Conservation (phyloP, 306 rosid species). For the Mimosa pudica region DNA sequence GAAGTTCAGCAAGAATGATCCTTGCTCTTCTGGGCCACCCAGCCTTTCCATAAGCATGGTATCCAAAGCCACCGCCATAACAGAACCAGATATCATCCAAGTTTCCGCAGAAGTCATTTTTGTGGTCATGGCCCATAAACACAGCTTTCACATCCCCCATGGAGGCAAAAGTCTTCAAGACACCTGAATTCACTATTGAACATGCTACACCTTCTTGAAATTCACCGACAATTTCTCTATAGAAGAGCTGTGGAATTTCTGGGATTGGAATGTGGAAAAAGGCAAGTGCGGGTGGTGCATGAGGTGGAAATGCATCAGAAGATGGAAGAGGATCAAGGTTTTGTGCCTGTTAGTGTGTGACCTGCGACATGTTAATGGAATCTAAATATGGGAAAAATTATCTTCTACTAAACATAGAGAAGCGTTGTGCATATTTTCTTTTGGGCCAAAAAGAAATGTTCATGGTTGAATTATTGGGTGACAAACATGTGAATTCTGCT, state of each 20-base stretch:
- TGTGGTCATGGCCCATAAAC: slow-evolving; percentile 92
- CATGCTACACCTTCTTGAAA: slow-evolving; percentile 86
- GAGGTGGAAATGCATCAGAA: slow-evolving; percentile 29
- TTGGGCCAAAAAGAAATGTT: neutral
- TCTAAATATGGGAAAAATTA: slow-evolving; percentile 52
- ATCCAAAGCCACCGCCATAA: slow-evolving; percentile 95
- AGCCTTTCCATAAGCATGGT: slow-evolving; percentile 78
- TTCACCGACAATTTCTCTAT: slow-evolving; percentile 59
- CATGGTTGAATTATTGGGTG: slow-evolving; percentile 14
- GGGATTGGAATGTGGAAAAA: slow-evolving; percentile 93
- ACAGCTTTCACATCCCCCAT: slow-evolving; percentile 88
- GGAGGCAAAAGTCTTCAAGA: slow-evolving; percentile 60
- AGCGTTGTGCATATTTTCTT: neutral
- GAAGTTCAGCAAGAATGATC: slow-evolving; percentile 66
- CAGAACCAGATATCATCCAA: slow-evolving; percentile 88
- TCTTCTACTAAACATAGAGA: slow-evolving; percentile 9
- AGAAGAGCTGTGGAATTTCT: slow-evolving; percentile 63
- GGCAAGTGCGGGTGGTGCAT: slow-evolving; percentile 54
- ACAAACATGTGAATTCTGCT: neutral
- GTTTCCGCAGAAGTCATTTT: slow-evolving; percentile 85
- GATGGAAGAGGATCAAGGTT: slow-evolving; percentile 36
- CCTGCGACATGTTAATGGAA: slow-evolving; percentile 75
- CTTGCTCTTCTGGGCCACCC: slow-evolving; percentile 94
- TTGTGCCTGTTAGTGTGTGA: slow-evolving; percentile 73
- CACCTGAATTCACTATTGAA: slow-evolving; percentile 74